Base-by-base conservation (phyloP, 2,329 filamentous ascomycete species). In the Paecilomyces variotii region DNA sequence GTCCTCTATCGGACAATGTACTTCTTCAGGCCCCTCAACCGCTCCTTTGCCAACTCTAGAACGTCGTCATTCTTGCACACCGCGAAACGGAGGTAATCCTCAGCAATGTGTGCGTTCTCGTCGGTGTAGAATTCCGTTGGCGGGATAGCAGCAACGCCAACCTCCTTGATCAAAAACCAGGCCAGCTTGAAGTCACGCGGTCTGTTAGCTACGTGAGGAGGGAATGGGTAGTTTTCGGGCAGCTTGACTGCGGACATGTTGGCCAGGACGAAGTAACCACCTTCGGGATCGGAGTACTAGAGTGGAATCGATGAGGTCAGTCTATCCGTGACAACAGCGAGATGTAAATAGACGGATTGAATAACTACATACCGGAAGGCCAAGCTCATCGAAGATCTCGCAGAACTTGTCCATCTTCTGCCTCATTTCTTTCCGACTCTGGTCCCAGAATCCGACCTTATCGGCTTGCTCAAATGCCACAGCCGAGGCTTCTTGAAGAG, bases 121-220 rank as follows among this genome's bases (percentile, higher is more conserved):
- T 90, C 87, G 0, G 93, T 97, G 73, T 97, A 97, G 75, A 99
- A 99, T 75, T 99, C 94, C 0, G 92, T 96, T 0, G 94, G 94
- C 19, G 94, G 94, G 62, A 99, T 97, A 7, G 93, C 92, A 2
- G 94, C 94, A 28, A 99, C 91, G 9, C 94, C 94, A 24, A 99
- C 80, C 78, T 99, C 93, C 73, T 92, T 92, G 75, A 99, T 99
- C 67, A 97, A 77, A 78, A 97, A 97, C 93, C 93, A 99, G 35
- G 87, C 85, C 53, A 99, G 83, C 80, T 96, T 90, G 78, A 97
- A 99, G 73, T 99, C 94, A 30, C 94, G 82, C 26, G 94, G 91
- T 1, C 94, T 84, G 68, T 82, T 86, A 12, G 89, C 90, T 35
- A 99, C 93, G 70, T 97, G 91, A 1, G 87, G 81, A 28, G 94